Base-by-base conservation (phyloP, 495 filamentous ascomycete species). In the Cercophora scortea region DNA sequence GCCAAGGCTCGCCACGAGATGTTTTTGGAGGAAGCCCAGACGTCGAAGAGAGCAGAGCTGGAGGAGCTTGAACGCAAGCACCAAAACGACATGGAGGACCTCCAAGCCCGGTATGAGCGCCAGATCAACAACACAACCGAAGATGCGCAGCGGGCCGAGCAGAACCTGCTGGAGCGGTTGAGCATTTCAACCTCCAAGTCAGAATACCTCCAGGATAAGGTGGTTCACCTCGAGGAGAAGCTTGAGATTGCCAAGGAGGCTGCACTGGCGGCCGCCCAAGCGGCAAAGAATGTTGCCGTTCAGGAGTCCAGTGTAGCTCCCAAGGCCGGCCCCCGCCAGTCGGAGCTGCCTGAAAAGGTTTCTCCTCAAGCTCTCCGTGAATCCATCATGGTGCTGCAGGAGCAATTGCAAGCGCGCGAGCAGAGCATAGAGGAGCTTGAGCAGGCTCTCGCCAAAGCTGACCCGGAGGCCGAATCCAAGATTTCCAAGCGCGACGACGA, bases 361-460 rank as follows among this genome's bases (percentile, higher is more conserved):
- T 95, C 90, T 12, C 89, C 90, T 6, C 90, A 96, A 66, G 93
- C 93, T 10, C 79, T 98, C 36, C 86, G 93, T 19, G 94, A 98
- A 68, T 95, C 92, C 7, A 95, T 98, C 61, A 78, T 94, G 62
- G 93, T 96, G 17, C 79, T 98, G 32, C 94, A 97, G 65, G 91
- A 95, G 64, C 93, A 98, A 62, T 80, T 98, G 42, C 92, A 96
- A 61, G 88, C 92, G 61, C 90, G 93, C 50, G 93, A 97, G 69
- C 78, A 81, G 17, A 81, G 79, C 19, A 94, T 97, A 60, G 93
- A 98, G 61, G 78, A 82, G 51, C 86, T 97, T 15, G 89, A 95
- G 69, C 79, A 82, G 42, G 74, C 83, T 47, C 69, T 90, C 18
- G 68, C 82, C 8, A 70, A 77, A 32, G 68, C 86, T 8, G 89